Percentiles rank a stretch among this genome's conserved stretches.
Conservation (phyloP, 108 stramenopile genomes). For the Nitzschia sp. region DNA sequence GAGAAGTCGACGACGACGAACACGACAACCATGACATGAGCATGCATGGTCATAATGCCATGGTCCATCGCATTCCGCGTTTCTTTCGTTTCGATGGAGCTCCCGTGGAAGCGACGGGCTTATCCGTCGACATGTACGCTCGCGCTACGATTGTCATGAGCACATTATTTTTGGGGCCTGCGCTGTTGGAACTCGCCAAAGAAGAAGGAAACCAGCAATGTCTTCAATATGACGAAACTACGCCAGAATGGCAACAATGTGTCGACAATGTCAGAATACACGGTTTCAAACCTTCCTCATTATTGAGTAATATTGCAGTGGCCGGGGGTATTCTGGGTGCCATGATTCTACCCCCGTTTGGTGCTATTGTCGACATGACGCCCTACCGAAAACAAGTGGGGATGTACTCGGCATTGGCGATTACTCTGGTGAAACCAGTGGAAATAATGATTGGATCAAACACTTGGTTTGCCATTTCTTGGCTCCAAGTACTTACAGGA, state of each 20-base stretch:
- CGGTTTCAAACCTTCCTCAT: constrained; percentile 48
- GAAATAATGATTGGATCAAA: constrained; percentile 28
- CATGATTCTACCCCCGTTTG: constrained; percentile 53
- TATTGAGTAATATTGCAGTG: constrained; percentile 54
- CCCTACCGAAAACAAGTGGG: constrained; percentile 43
- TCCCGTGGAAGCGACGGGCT: constrained; percentile 57
- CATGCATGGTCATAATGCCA: neutral
- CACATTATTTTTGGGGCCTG: constrained; percentile 57
- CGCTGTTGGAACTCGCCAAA: constrained; percentile 50
- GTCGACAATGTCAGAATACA: constrained; percentile 21
- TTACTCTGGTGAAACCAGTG: constrained; percentile 37
- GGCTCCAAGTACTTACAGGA: constrained; percentile 44
- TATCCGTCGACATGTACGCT: constrained; percentile 44
- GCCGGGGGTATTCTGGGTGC: constrained; percentile 50
- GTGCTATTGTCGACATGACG: constrained; percentile 58
- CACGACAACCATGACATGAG: neutral
- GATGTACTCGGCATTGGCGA: constrained; percentile 26
- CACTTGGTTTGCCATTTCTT: constrained; percentile 61
- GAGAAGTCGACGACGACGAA: neutral
- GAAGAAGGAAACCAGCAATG: neutral
- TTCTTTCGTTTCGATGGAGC: constrained; percentile 21
- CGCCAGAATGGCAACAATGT: neutral
- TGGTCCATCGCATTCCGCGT: neutral
- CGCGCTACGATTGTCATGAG: constrained; percentile 50
- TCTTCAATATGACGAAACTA: neutral